A percentile compares a stretch with the other conserved stretches of the same genome.
Evolutionary conservation across 805 yeast species (phyloP).

Genomic region (Blastobotrys mokoenaii): DNA sequence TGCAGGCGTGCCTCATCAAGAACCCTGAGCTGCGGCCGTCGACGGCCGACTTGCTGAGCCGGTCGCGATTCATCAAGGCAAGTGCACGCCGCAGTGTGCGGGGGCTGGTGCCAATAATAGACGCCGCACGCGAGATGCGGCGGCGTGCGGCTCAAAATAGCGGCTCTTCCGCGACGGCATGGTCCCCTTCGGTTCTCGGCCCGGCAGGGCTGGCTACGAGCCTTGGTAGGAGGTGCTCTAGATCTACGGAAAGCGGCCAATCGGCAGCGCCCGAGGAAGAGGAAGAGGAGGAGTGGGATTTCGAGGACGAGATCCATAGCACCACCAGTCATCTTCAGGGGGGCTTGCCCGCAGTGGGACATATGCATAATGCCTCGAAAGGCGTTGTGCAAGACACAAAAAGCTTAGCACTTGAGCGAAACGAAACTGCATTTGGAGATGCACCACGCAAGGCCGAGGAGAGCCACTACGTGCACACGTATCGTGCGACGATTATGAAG

Average conservation of each 20-base stretch:
- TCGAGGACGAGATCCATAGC: conserved; percentile 2
- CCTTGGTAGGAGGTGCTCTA: not conserved
- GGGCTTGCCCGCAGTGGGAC: too few relatives aligned
- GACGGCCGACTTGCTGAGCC: conserved; percentile 44
- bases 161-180: not conserved
- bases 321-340: not conserved
- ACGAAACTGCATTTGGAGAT: not conserved
- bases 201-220: too few relatives aligned
- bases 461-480: not conserved
- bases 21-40: conserved; percentile 59
- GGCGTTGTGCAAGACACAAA: too few relatives aligned
- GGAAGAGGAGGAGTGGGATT: conserved; percentile 9
- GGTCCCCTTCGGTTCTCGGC: too few relatives aligned
- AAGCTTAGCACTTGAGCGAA: not conserved
- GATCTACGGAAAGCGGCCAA: not conserved
- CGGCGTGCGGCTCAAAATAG: not conserved
- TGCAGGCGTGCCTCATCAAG: conserved; percentile 55
- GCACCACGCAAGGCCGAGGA: conserved; percentile 1
- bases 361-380: not conserved
- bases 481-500: not conserved
- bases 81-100: not conserved
- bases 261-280: not conserved
- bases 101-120: conserved; percentile 1
- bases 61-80: conserved; percentile 33
- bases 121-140: not conserved